Evolutionary conservation across 116 monocot genomes (phyloP).

Genomic region (Phalaenopsis hybrid): DNA sequence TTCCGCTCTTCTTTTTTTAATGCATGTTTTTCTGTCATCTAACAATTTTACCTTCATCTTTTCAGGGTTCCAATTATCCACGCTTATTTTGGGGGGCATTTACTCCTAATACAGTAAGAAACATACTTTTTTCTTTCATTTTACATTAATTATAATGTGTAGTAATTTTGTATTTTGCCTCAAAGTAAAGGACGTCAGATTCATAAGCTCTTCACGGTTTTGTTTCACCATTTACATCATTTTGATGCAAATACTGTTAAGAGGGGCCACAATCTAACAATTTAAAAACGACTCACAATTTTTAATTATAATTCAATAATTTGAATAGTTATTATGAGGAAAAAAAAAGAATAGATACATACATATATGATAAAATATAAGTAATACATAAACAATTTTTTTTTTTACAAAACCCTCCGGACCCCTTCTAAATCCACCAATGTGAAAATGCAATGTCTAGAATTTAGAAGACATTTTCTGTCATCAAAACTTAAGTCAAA

Average conservation of each 20-base stretch:
- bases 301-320: no score
- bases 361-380: no score
- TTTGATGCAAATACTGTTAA: neutral
- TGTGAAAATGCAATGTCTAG: neutral
- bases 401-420: no score
- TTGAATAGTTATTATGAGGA: no score
- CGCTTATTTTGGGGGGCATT: constrained; percentile 83
- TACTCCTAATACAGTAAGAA: constrained; percentile 59
- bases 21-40: neutral
- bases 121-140: constrained; percentile 5
- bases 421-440: no score
- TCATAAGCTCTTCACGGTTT: neutral
- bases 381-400: no score
- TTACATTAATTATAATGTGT: neutral
- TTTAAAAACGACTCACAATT: no score
- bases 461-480: neutral
- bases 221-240: neutral
- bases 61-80: constrained; percentile 77
- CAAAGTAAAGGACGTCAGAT: neutral
- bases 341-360: no score
- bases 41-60: neutral
- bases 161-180: neutral
- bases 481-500: no score
- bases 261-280: no score
- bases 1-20: neutral